Conservation (phyloP, 192 early-diverging fungal genomes). For the Backusella sp. region DNA sequence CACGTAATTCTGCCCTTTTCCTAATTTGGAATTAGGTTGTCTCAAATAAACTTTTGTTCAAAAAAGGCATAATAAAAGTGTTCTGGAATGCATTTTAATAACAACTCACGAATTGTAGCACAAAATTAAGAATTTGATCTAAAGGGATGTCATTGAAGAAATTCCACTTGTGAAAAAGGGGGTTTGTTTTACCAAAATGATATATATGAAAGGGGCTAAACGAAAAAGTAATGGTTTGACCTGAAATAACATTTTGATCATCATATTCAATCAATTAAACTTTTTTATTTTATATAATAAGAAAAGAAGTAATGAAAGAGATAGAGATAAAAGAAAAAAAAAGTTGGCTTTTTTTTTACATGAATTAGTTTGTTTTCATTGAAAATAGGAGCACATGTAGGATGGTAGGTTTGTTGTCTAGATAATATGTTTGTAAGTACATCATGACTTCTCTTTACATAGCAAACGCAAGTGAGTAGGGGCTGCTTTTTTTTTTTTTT, state of each 20-base stretch:
- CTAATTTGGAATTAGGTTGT: not conserved
- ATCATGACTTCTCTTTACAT: not conserved
- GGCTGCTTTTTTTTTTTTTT: not conserved
- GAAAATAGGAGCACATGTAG: conserved; percentile 79
- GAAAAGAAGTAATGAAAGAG: not conserved
- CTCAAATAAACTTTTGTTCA: not conserved
- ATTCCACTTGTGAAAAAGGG: not conserved
- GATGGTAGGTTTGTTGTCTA: conserved; percentile 76
- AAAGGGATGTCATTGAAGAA: not conserved
- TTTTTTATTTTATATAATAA: not conserved
- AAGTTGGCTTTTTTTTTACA: conserved; percentile 15
- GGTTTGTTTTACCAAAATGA: not conserved
- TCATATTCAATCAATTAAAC: conserved; percentile 65
- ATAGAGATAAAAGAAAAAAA: conserved; percentile 1
- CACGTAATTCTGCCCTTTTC: not conserved
- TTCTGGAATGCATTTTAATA: conserved; percentile 8
- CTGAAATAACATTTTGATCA: conserved; percentile 63
- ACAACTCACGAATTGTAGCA: not conserved
- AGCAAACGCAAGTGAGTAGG: not conserved
- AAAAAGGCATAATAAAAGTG: conserved; percentile 2
- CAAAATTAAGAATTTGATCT: conserved; percentile 6
- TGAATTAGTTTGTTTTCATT: conserved; percentile 82
- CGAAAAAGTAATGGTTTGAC: conserved; percentile 62
- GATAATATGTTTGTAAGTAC: conserved; percentile 61
- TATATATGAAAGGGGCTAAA: not conserved